Base-by-base conservation (phyloP, 371 early-diverging fungal species). In the Mortierella sp. region DNA sequence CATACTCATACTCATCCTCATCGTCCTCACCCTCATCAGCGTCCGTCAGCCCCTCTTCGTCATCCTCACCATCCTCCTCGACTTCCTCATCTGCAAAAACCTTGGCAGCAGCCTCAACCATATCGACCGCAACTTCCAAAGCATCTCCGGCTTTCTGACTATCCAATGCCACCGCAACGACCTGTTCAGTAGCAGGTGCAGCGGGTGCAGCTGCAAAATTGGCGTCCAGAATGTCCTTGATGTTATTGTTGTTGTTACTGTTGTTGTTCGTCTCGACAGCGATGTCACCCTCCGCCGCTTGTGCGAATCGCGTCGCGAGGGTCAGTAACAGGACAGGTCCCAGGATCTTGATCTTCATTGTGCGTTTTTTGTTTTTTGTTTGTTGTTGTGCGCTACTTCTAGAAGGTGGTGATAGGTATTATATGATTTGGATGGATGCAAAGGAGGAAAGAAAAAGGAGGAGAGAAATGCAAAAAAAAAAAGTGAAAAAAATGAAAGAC, bases 271-370 rank as follows among this genome's bases (percentile, higher is more conserved):
- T 50, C 2, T 50, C 50, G 16, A 50, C 50, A 13, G 50, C 16
- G 50, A 50, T 42, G 24, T 42, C 24, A 16, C 68, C 68, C 21
- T 68, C 68, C 10, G 42, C 42, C 19, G 72, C 77, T 3, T 5
- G 14, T 24, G n/a, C 54, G 44, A 34, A 28, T 16, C 28, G 52
- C 3, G 55, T 52, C 54, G 77, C 72, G 16, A 77, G 45, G 19
- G 72, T 57, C 11, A 72, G 34, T 5, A 77, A 34, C 31, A 77
- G 72, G 19, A 77, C 57, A 19, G 77, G 72, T 10, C 77, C 77
- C 6, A 77, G 44, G 8, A 58, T 71, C 19, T 72, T 52, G 48
- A 72, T 6, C 47, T 45, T 77, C 77, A 77, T 77, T 28, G 19
- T 34, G 57, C 7, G 24, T 26, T 34, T 70, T 1, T 19, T 34